Conservation (phyloP, 2,329 filamentous ascomycete species). For the Scedosporium minutisporum region DNA sequence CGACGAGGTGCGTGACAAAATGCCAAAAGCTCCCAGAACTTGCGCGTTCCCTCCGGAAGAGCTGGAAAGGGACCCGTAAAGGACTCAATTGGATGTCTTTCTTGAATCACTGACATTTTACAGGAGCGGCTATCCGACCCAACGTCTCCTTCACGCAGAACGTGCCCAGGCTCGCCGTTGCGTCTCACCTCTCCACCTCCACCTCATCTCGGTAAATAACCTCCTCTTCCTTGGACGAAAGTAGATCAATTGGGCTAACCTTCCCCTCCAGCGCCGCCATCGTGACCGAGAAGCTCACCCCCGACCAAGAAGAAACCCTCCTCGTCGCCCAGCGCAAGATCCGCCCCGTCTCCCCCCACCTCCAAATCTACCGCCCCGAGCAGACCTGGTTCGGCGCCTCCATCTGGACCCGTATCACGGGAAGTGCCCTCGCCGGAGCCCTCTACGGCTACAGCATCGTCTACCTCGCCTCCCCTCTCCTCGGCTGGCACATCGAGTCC, state of each 20-base stretch:
- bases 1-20: conserved; percentile 40
- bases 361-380: conserved; percentile 75
- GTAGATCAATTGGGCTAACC: conserved; percentile 2
- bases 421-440: conserved; percentile 56
- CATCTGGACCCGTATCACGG: conserved; percentile 76
- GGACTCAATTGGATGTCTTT: no score
- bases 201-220: conserved; percentile 36
- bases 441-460: conserved; percentile 73
- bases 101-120: not conserved
- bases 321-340: conserved; percentile 71
- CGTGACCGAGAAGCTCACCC: conserved; percentile 48
- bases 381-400: conserved; percentile 74
- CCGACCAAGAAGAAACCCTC: conserved; percentile 47
- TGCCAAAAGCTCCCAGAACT: not conserved
- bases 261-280: conserved; percentile 31
- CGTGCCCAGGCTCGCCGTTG: conserved; percentile 35
- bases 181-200: conserved; percentile 27
- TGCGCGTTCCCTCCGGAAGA: no score
- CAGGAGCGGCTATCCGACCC: not conserved
- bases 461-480: conserved; percentile 70
- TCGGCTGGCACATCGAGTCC: conserved; percentile 55
- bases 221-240: not conserved
- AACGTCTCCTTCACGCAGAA: conserved; percentile 24
- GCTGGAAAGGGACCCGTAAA: no score
- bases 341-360: conserved; percentile 77